phyloP scores from a whole-genome alignment of 1,284 basidiomycete genomes.

The Stereum hirsutum region DNA sequence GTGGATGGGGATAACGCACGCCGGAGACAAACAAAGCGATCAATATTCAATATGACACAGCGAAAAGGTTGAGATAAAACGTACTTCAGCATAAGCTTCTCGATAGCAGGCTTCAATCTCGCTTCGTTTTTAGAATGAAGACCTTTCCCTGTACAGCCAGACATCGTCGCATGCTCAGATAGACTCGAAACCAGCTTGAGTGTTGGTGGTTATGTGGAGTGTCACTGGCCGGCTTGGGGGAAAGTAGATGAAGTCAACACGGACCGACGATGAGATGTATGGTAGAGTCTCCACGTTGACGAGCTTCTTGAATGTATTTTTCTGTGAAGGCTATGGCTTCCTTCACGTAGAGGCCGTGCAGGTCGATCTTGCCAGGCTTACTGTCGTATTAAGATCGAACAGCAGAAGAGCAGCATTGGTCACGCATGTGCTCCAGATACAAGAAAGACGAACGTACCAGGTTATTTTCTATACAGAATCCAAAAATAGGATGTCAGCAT shows the following conservation, averaged over 20 bases:
- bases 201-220: no score
- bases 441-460: constrained; percentile 27
- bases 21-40: no score
- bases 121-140: constrained; percentile 80
- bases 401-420: background rate
- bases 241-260: constrained; percentile 17
- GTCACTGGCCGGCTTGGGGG: no score
- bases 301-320: constrained; percentile 59
- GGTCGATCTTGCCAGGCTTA: constrained; percentile 69
- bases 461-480: constrained; percentile 93
- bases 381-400: constrained; percentile 40
- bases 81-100: constrained; percentile 77
- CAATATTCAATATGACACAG: no score
- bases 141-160: constrained; percentile 74
- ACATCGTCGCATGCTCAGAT: background rate
- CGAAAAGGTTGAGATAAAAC: constrained; percentile 13
- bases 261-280: constrained; percentile 83
- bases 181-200: background rate
- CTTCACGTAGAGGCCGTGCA: constrained; percentile 91
- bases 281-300: constrained; percentile 54
- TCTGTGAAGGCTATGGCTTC: constrained; percentile 79
- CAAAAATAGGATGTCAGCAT: no score
- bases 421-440: background rate
- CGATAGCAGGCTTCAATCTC: constrained; percentile 92
- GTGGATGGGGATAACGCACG: background rate